Percentiles rank a stretch among this genome's conserved stretches.
These are phyloP conservation scores for Lantana camara DNA, from an alignment of 257 asterid species.

Conservation along the genomic window DNA sequence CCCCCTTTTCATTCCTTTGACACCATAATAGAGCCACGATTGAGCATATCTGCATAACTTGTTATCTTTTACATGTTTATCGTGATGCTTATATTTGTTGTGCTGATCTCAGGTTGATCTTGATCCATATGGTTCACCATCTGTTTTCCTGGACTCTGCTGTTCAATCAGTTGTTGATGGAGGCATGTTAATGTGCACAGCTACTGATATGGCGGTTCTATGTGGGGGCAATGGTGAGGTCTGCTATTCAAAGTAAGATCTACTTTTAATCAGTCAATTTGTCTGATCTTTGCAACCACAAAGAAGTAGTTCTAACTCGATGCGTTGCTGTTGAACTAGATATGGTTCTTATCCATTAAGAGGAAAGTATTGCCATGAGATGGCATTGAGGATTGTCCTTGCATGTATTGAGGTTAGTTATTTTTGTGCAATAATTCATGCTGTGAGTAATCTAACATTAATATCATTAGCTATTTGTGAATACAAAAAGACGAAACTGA, in stretches of 20 bases:
- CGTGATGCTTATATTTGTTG: no score
- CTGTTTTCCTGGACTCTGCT: constrained; percentile 94
- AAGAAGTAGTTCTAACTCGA: constrained; percentile 27
- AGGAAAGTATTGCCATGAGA: constrained; percentile 96
- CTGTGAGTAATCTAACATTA: constrained; percentile 1
- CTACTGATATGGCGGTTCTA: constrained; percentile 98
- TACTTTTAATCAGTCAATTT: constrained; percentile 13
- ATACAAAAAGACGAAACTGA: not conserved
- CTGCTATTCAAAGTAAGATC: constrained; percentile 96
- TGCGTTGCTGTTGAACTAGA: constrained; percentile 46
- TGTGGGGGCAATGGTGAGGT: constrained; percentile 97
- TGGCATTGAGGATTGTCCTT: constrained; percentile 97
- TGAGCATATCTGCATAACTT: not conserved
- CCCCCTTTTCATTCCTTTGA: not conserved
- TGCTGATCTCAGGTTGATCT: constrained; percentile 99
- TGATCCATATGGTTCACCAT: constrained; percentile 98
- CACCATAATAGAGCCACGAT: not conserved
- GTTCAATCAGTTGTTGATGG: constrained; percentile 93
- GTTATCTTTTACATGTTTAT: not conserved
- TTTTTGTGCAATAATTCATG: constrained; percentile 14
- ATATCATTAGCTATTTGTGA: constrained; percentile 14
- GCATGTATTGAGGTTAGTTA: constrained; percentile 87
- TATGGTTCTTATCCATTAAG: constrained; percentile 93
- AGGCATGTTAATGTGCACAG: constrained; percentile 93
- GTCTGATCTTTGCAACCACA: constrained; percentile 13